These are phyloP conservation scores for Aspergillus intermedius DNA, from an alignment of 2,329 filamentous ascomycete species.

Conservation along the genomic window DNA sequence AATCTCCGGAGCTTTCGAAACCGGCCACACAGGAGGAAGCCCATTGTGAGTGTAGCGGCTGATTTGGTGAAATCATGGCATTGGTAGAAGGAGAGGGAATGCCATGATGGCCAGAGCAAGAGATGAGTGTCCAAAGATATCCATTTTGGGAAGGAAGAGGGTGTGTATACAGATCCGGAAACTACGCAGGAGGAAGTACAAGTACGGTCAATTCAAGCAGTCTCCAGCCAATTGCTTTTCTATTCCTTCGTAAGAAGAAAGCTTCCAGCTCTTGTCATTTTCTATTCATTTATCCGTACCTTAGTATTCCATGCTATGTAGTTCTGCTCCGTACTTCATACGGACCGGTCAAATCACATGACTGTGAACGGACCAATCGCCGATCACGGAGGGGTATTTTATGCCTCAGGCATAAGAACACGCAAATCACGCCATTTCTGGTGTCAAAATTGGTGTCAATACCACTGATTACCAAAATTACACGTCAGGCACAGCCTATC, in stretches of 20 bases:
- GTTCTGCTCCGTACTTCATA: no score
- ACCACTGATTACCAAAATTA: conserved; percentile 14
- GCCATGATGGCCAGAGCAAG: background rate
- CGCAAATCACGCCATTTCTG: conserved; percentile 3
- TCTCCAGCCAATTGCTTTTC: no score
- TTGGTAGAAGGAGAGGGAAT: background rate
- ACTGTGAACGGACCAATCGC: background rate
- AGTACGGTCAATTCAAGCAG: no score
- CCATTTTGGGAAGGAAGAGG: background rate
- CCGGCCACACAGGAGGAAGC: conserved; percentile 20
- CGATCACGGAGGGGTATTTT: background rate
- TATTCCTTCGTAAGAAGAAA: no score
- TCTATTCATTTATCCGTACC: no score
- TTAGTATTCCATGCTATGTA: no score
- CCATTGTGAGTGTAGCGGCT: conserved; percentile 9
- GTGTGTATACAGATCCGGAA: background rate
- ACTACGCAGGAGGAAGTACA: background rate
- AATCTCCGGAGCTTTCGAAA: conserved; percentile 14
- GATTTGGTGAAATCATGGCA: background rate
- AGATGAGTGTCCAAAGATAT: background rate
- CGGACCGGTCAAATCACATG: background rate
- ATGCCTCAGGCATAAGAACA: background rate
- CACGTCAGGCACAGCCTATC: background rate
- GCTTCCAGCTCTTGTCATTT: no score
- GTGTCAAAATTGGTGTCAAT: background rate